Percentiles rank a stretch among this genome's conserved stretches.
Conservation (phyloP, 1,284 basidiomycete species). For the Naganishia liquefaciens region DNA sequence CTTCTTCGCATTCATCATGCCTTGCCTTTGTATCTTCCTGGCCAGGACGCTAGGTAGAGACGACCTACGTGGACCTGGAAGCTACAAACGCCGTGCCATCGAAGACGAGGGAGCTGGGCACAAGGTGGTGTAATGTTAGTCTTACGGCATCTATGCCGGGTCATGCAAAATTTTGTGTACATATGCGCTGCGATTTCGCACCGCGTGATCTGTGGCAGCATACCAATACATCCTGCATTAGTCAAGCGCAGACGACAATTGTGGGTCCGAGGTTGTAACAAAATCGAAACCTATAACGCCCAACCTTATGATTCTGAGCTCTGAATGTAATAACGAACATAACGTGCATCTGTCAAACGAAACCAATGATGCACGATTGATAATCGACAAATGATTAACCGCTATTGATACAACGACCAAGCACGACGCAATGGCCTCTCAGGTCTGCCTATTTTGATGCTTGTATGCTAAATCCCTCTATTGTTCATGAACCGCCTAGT, state of each 20-base stretch:
- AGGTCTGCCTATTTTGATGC: constrained; percentile 21
- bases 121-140: not conserved
- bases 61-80: not conserved
- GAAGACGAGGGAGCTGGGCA: not conserved
- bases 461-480: constrained; percentile 12
- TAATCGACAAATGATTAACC: constrained; percentile 20
- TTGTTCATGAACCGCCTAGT: constrained; percentile 43
- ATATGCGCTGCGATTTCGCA: too few relatives aligned
- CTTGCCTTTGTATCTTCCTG: not conserved
- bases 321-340: not conserved
- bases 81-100: not conserved
- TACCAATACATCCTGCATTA: too few relatives aligned
- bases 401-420: constrained; percentile 29
- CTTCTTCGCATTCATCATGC: not conserved
- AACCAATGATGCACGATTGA: constrained; percentile 26
- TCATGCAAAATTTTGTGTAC: too few relatives aligned
- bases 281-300: too few relatives aligned
- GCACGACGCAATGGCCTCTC: constrained; percentile 3
- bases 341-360: not conserved
- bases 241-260: too few relatives aligned
- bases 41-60: not conserved
- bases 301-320: too few relatives aligned
- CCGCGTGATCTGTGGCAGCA: too few relatives aligned
- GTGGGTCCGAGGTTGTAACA: too few relatives aligned
- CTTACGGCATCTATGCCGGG: not conserved